phyloP scores from a whole-genome alignment of 257 asterid genomes.

The Solanum ossicruentum region DNA sequence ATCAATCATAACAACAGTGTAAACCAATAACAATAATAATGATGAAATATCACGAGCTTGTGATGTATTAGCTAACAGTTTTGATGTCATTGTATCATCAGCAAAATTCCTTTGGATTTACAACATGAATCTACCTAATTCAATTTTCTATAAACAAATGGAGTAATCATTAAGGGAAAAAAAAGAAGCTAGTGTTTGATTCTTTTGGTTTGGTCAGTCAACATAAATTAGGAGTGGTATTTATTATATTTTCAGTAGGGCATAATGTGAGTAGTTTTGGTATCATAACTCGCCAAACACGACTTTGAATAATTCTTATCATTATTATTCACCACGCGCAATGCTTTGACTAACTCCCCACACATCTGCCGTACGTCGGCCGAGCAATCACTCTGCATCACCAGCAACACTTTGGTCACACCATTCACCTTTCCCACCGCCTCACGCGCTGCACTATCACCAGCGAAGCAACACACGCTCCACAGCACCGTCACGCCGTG shows the following conservation, averaged over 20 bases:
- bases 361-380: conserved; percentile 51
- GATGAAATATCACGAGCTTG: not conserved
- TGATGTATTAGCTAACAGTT: not conserved
- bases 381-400: conserved; percentile 78
- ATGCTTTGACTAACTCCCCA: conserved; percentile 69
- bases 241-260: conserved; percentile 40
- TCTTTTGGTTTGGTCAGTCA: not conserved
- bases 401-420: conserved; percentile 64
- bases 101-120: not conserved
- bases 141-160: not conserved
- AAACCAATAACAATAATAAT: not conserved
- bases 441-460: conserved; percentile 46
- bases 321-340: conserved; percentile 25
- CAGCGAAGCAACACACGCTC: conserved; percentile 70
- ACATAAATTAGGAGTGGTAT: not conserved
- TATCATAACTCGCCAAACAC: conserved; percentile 73
- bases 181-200: not conserved
- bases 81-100: not conserved
- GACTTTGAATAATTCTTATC: conserved; percentile 31
- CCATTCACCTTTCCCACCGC: conserved; percentile 45
- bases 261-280: conserved; percentile 73
- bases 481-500: conserved; percentile 71
- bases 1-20: not conserved
- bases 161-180: not conserved
- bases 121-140: not conserved